A percentile compares a stretch with the other conserved stretches of the same genome.
phyloP scores from a whole-genome alignment of 2,329 filamentous ascomycete genomes.

The Colletotrichum sojae region DNA sequence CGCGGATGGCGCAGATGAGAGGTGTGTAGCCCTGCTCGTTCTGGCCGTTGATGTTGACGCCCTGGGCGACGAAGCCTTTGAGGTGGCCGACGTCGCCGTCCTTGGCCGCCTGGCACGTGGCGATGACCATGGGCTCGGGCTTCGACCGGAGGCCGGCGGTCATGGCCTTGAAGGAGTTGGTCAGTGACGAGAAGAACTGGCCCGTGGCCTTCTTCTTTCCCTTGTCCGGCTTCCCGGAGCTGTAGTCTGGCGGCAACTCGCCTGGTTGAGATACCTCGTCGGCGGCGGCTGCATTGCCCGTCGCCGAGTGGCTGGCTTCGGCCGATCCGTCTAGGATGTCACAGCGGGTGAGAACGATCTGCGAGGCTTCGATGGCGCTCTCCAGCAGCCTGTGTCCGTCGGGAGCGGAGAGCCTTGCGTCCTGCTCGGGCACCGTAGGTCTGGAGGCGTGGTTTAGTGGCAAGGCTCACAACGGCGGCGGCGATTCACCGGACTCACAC shows the following conservation, averaged over 20 bases:
- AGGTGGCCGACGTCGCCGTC: conserved; percentile 52
- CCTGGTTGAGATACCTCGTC: neutral
- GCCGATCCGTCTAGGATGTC: conserved; percentile 6
- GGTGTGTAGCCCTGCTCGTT: conserved; percentile 53
- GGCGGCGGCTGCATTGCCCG: neutral
- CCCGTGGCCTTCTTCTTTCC: conserved; percentile 37
- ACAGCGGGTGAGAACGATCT: conserved; percentile 22
- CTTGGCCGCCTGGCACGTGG: conserved; percentile 53
- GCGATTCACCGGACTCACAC: conserved; percentile 25
- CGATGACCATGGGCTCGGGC: conserved; percentile 54
- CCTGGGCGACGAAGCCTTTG: conserved; percentile 50
- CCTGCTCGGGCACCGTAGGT: conserved; percentile 29
- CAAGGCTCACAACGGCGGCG: neutral
- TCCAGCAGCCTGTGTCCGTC: conserved; percentile 30
- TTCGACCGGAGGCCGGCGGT: conserved; percentile 50
- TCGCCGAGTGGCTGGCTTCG: conserved; percentile 1
- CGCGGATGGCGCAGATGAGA: conserved; percentile 52
- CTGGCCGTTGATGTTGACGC: conserved; percentile 54
- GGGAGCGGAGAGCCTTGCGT: conserved; percentile 22
- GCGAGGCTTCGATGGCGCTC: conserved; percentile 34
- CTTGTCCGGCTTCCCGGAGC: conserved; percentile 7
- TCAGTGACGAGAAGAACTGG: conserved; percentile 47
- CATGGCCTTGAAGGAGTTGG: conserved; percentile 53
- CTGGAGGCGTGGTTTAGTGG: conserved; percentile 17
- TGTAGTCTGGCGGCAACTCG: conserved; percentile 15